A percentile compares a stretch with the other conserved stretches of the same genome.
These are phyloP conservation scores for Penicillium samsonianum DNA, from an alignment of 495 filamentous ascomycete genomes.

Conservation along the genomic window DNA sequence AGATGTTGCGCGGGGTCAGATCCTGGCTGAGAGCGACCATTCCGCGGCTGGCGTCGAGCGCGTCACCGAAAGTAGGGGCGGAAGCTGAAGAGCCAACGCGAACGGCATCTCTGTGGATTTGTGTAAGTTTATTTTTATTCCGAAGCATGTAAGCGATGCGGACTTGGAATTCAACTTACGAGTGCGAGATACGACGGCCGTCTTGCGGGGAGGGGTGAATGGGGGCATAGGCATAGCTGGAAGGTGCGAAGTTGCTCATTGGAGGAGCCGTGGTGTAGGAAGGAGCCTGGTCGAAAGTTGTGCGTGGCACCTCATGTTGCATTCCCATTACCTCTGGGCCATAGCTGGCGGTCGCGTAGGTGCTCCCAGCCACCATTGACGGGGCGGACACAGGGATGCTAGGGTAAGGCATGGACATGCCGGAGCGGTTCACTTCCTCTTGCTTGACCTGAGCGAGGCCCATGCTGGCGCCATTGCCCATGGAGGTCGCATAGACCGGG, in stretches of 20 bases:
- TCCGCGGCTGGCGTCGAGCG: slow-evolving; percentile 83
- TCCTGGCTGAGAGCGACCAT: slow-evolving; percentile 95
- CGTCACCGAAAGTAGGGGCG: slow-evolving; percentile 56
- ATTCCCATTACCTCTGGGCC: slow-evolving; percentile 71
- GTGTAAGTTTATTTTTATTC: slow-evolving; percentile 2
- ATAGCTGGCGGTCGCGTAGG: slow-evolving; percentile 66
- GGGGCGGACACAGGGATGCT: slow-evolving; percentile 70
- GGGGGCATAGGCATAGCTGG: slow-evolving; percentile 60
- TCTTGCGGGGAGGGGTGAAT: slow-evolving; percentile 56
- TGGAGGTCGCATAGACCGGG: slow-evolving; percentile 57
- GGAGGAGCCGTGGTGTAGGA: slow-evolving; percentile 68
- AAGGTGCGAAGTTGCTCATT: slow-evolving; percentile 64
- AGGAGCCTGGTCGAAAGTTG: slow-evolving; percentile 57
- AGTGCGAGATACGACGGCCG: slow-evolving; percentile 79
- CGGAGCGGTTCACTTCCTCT: slow-evolving; percentile 59
- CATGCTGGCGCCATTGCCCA: slow-evolving; percentile 58
- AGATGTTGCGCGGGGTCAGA: slow-evolving; percentile 81
- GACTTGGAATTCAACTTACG: slow-evolving; percentile 63
- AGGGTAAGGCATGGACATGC: slow-evolving; percentile 73
- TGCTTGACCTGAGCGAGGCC: slow-evolving; percentile 55
- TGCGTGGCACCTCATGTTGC: slow-evolving; percentile 64
- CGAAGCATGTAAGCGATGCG: not conserved
- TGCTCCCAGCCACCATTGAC: slow-evolving; percentile 67
- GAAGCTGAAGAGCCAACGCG: slow-evolving; percentile 53
- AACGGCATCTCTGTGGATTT: slow-evolving; percentile 50